Evolutionary conservation across 129 eudicot species (phyloP), one percentile per base, ranked within the genome.

Genomic region (carrot (Daucus carota)): DNA sequence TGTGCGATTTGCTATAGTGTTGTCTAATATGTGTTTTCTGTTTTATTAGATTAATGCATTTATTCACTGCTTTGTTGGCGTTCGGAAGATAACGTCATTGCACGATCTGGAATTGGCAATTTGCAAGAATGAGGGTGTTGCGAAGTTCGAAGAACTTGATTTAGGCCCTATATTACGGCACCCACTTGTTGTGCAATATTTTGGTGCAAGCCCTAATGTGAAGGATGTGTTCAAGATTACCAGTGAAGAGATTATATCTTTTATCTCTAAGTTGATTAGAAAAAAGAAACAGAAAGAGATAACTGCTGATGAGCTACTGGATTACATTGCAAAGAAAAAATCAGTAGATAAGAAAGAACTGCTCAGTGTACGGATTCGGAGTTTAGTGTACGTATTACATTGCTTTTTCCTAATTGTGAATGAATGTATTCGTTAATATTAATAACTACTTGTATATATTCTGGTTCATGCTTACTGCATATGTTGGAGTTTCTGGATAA

Each of bases 41-140:
- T 69, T 33, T 26, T 75, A 41, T 38, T 48, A 92, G 98, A 81
- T 92, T 71, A 92, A 86, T 85, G 83, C 94, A 45, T 90, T 92
- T 81, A 90, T 92, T 47, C 93, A 90, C 76, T 92, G 96, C 79
- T 90, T 88, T 88, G 96, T 90, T 77, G 96, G 86, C 17, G 96
- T 82, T 81, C 92, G 83, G 77, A 90, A 83, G 80, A 88, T 92
- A 57, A 88, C 90, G 68, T 83, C 98, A 28, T 72, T 92, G 83
- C 83, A 80, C 83, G 98, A 92, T 40, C 73, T 90, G 90, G 92
- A 86, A 81, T 72, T 77, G 76, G 92, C 94, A 79, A 80, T 92
- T 22, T 92, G 98, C 79, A 81, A 90, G 72, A 90, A 76, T 20
- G 98, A 92, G 81, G 96, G 96, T 42, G 71, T 90, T 59, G 80